A percentile compares a stretch with the other conserved stretches of the same genome.
phyloP scores from a whole-genome alignment of 768 basidiomycete genomes.

The Suillus cothurnatus region DNA sequence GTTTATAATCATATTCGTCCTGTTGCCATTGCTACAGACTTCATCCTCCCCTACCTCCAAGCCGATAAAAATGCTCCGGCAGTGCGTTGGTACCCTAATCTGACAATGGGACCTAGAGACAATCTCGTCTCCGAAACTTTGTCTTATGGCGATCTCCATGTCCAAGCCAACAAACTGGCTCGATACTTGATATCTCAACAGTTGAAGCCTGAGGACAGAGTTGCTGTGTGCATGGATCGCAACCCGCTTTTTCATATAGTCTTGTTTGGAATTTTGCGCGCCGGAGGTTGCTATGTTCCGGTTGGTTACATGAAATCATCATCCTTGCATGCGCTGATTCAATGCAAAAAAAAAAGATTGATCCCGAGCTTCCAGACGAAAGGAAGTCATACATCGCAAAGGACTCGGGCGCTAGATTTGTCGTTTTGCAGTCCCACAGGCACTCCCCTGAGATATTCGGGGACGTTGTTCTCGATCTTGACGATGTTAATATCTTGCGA shows the following conservation, averaged over 20 bases:
- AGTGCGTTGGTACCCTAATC: constrained; percentile 24
- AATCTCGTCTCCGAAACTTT: constrained; percentile 13
- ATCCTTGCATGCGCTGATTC: constrained; percentile 6
- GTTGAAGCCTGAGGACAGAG: constrained; percentile 40
- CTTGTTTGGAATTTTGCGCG: constrained; percentile 46
- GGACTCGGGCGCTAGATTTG: constrained; percentile 44
- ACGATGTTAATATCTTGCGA: constrained; percentile 21
- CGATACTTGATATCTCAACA: constrained; percentile 42
- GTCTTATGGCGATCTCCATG: constrained; percentile 39
- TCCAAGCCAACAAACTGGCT: constrained; percentile 41
- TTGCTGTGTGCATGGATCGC: constrained; percentile 49
- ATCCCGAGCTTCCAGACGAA: constrained; percentile 50
- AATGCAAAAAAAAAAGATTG: constrained; percentile 38
- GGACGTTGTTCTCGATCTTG: constrained; percentile 23
- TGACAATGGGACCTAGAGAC: constrained; percentile 10
- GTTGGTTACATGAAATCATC: constrained; percentile 29
- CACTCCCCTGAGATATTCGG: constrained; percentile 19
- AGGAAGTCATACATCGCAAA: constrained; percentile 46
- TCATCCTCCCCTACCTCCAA: constrained; percentile 21
- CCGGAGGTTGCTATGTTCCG: constrained; percentile 55
- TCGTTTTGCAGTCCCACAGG: constrained; percentile 36
- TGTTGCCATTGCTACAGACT: constrained; percentile 26
- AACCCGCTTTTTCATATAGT: constrained; percentile 43
- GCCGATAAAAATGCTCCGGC: constrained; percentile 20
- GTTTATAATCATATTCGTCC: constrained; percentile 22